phyloP scores from a whole-genome alignment of 78 protist species.

The Capsaspora owczarzaki region DNA sequence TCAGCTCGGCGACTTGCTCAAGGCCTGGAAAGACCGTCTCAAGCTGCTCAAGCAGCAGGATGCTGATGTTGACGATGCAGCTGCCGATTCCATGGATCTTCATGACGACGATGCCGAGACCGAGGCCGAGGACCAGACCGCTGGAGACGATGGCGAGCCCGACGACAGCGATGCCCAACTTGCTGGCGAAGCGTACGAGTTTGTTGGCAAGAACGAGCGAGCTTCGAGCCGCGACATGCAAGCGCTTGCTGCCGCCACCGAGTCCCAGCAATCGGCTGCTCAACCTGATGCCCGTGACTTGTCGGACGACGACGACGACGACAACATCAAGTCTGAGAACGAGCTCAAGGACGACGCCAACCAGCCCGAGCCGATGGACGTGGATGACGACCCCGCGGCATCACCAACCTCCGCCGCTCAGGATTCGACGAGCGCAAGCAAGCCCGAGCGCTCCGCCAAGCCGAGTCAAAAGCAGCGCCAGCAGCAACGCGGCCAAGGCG shows the following conservation, averaged over 20 bases:
- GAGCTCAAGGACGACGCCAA: not conserved
- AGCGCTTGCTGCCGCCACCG: not conserved
- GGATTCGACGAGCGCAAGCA: too few species aligned
- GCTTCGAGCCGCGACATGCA: not conserved
- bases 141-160: not conserved
- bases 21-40: slow-evolving; percentile 43
- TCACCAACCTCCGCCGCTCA: too few species aligned
- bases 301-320: too few species aligned
- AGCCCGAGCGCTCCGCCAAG: slow-evolving; percentile 11
- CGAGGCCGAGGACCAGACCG: slow-evolving; percentile 5
- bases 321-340: too few species aligned
- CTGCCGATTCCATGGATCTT: slow-evolving; percentile 22
- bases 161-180: not conserved
- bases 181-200: not conserved
- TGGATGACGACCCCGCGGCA: too few species aligned
- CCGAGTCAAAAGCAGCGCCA: not conserved
- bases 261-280: too few species aligned
- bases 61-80: not conserved
- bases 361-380: not conserved
- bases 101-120: slow-evolving; percentile 5
- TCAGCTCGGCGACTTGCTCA: slow-evolving; percentile 50
- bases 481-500: not conserved
- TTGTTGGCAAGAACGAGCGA: slow-evolving; percentile 23
- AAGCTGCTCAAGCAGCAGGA: slow-evolving; percentile 21
- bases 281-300: too few species aligned